Conservation (phyloP, 768 basidiomycete genomes). For the Roridomyces roridus region DNA sequence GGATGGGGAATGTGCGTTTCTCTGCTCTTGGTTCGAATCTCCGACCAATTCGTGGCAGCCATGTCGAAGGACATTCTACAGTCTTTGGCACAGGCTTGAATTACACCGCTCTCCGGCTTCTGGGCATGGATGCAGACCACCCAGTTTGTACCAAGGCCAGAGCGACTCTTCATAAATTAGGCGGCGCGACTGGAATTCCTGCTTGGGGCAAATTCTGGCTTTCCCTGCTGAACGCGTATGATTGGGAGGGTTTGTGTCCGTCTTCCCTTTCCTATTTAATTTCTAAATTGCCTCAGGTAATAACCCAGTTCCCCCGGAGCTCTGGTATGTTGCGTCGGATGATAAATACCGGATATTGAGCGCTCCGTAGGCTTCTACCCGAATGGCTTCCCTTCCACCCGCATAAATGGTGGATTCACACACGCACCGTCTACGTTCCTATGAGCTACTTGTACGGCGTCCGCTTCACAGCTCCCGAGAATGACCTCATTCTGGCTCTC, state of each 20-base stretch:
- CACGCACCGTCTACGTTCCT: slow-evolving; percentile 87
- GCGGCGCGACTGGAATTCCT: slow-evolving; percentile 78
- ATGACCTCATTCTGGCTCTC: slow-evolving; percentile 76
- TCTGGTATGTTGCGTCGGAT: slow-evolving; percentile 66
- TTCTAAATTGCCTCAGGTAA: slow-evolving; percentile 52
- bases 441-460: slow-evolving; percentile 87
- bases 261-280: neutral
- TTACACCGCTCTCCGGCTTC: slow-evolving; percentile 83
- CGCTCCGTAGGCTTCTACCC: slow-evolving; percentile 76
- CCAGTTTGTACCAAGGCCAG: slow-evolving; percentile 85
- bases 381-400: slow-evolving; percentile 95
- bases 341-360: neutral
- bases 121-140: slow-evolving; percentile 87
- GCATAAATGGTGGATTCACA: slow-evolving; percentile 97
- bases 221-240: slow-evolving; percentile 88
- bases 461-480: slow-evolving; percentile 70
- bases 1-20: slow-evolving; percentile 94
- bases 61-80: slow-evolving; percentile 91
- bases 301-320: slow-evolving; percentile 89
- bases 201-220: slow-evolving; percentile 99
- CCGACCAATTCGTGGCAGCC: slow-evolving; percentile 62
- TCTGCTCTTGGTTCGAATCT: neutral
- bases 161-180: slow-evolving; percentile 83
- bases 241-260: slow-evolving; percentile 67
- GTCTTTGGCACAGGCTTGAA: slow-evolving; percentile 95